Evolutionary conservation across 2,329 filamentous ascomycete species (phyloP).

Genomic region (Thielaviopsis punctulata): DNA sequence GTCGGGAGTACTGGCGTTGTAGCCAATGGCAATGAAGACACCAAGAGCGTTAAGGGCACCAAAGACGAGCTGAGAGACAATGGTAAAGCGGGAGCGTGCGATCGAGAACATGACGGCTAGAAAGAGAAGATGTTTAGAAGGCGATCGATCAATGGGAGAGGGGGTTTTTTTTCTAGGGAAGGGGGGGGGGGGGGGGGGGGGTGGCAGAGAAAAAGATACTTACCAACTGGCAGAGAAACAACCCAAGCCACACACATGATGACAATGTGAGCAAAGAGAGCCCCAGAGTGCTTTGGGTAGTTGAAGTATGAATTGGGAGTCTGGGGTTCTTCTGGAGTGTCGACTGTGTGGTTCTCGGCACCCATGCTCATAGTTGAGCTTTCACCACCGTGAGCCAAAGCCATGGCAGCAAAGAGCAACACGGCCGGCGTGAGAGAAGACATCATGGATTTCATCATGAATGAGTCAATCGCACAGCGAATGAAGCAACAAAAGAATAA

Average conservation of each 20-base stretch:
- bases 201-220: no score
- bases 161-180: background rate
- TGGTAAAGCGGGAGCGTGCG: conserved; percentile 55
- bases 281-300: conserved; percentile 30
- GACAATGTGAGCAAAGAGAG: conserved; percentile 52
- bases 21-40: conserved; percentile 47
- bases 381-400: conserved; percentile 7
- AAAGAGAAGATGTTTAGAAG: conserved; percentile 4
- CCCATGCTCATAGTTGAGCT: conserved; percentile 11
- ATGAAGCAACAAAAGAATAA: background rate
- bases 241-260: conserved; percentile 59
- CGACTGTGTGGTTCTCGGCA: conserved; percentile 5
- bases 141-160: background rate
- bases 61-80: conserved; percentile 53
- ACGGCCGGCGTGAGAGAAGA: background rate
- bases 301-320: conserved; percentile 42
- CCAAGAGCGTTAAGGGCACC: conserved; percentile 45
- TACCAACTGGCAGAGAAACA: conserved; percentile 54
- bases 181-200: no score
- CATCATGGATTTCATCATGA: background rate
- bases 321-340: conserved; percentile 15
- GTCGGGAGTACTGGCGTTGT: conserved; percentile 69
- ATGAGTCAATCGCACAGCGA: conserved; percentile 7
- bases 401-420: conserved; percentile 3
- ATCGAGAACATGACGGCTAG: conserved; percentile 74